phyloP scores from a whole-genome alignment of 75 land plant species.

The Ceratopteris richardii region DNA sequence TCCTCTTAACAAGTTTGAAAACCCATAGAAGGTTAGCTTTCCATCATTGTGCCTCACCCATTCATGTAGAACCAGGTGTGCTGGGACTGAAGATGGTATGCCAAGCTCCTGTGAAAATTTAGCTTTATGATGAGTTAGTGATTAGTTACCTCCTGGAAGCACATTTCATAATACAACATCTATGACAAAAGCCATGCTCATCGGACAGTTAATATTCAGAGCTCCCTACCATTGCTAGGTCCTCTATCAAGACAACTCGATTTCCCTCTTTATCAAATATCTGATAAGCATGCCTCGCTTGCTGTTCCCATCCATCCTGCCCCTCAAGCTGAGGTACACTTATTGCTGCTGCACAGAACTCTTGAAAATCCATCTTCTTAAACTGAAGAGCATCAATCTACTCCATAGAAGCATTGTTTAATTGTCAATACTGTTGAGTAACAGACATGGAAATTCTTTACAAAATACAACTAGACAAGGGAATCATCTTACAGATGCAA shows the following conservation, averaged over 20 bases:
- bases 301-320: conserved; percentile 31
- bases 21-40: conserved; percentile 34
- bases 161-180: no score
- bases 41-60: conserved; percentile 40
- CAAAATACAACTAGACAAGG: neutral
- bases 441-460: neutral
- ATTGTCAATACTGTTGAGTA: neutral
- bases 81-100: conserved; percentile 18
- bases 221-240: conserved; percentile 29
- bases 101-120: conserved; percentile 22
- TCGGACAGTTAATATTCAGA: no score
- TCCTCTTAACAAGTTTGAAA: conserved; percentile 36
- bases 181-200: no score
- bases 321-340: conserved; percentile 38
- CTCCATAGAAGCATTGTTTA: neutral
- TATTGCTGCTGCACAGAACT: conserved; percentile 42
- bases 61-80: conserved; percentile 27
- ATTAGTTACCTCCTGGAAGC: no score
- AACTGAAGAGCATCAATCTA: conserved; percentile 37
- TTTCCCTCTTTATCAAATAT: conserved; percentile 35
- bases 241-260: conserved; percentile 36
- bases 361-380: conserved; percentile 42
- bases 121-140: no score
- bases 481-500: conserved; percentile 9
- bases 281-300: conserved; percentile 27